phyloP scores from a whole-genome alignment of 805 yeast species.

The Kodamaea kaohsiungensis region DNA sequence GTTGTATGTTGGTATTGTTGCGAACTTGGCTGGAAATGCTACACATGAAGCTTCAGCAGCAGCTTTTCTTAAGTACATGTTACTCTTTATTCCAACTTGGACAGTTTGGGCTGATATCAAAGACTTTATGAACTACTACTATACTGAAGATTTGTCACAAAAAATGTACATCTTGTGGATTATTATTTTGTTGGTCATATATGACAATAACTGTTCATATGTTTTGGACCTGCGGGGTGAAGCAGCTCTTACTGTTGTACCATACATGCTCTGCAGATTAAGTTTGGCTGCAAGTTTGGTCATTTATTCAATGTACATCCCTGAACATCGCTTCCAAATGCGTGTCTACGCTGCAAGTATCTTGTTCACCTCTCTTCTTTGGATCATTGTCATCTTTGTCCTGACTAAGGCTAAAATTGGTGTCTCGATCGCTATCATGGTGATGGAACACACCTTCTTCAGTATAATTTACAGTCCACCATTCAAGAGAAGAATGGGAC shows the following conservation, averaged over 20 bases:
- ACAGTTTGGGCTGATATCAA: slow-evolving; percentile 65
- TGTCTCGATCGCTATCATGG: slow-evolving; percentile 39
- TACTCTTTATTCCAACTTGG: slow-evolving; percentile 61
- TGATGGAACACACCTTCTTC: slow-evolving; percentile 43
- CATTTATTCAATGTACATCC: slow-evolving; percentile 46
- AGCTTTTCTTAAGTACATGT: slow-evolving; percentile 47
- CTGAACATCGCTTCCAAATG: slow-evolving; percentile 53
- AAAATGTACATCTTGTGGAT: slow-evolving; percentile 54
- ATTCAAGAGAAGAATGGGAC: slow-evolving; percentile 41
- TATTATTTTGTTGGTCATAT: slow-evolving; percentile 48
- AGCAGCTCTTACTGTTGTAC: slow-evolving; percentile 47
- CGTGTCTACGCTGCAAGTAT: slow-evolving; percentile 37
- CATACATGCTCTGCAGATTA: slow-evolving; percentile 49
- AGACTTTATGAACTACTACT: slow-evolving; percentile 64
- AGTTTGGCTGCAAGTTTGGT: slow-evolving; percentile 34
- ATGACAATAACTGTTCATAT: slow-evolving; percentile 47
- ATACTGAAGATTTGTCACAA: slow-evolving; percentile 60
- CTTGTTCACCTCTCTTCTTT: slow-evolving; percentile 37
- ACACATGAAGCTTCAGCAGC: slow-evolving; percentile 50
- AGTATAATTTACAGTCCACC: slow-evolving; percentile 47
- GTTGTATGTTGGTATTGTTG: slow-evolving; percentile 63
- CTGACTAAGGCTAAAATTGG: slow-evolving; percentile 48
- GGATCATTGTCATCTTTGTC: slow-evolving; percentile 56
- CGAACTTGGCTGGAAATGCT: slow-evolving; percentile 57
- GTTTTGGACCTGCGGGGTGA: slow-evolving; percentile 37